Evolutionary conservation across 768 basidiomycete genomes (phyloP), one percentile per base, ranked within the genome.

Genomic region (Tephrocybe sp.): DNA sequence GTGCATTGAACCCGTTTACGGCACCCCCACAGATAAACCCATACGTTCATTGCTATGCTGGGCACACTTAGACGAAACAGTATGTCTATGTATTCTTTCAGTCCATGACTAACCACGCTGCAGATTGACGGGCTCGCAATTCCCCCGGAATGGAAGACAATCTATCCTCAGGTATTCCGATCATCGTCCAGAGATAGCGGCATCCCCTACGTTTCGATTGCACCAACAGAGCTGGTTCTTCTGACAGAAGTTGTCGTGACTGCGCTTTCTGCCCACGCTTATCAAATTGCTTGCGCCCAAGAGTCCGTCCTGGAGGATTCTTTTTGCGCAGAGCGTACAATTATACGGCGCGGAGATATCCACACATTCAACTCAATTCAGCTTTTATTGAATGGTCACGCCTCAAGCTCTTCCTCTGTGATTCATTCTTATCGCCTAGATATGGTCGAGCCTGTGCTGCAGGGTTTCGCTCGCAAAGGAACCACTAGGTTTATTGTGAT

Each of bases 371-470:
- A 63, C 59, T 35, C 37, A 34, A 50, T 54, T 9, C 45, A 51
- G 24, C 47, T 54, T 44, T 32, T 55, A 24, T 51, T 49, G 59
- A 66, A 63, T 53, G 43, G 60, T n/a, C 48, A 53, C 24, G 31
- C 51, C 40, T 37, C 58, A 25, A 27, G 53, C 13, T 36, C 37
- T 2, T 47, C 57, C 25, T 50, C 61, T 15, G 43, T 55, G 37
- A 47, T 56, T 9, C 67, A 74, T 30, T 59, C 60, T 28, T 86
- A 79, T 52, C 72, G 69, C 36, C 63, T 89, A 22, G 76, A 80
- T 44, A 76, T 89, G 72, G 56, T 81, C 4, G 79, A 86, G 51
- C 90, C 92, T 9, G 83, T 86, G 19, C 68, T 75, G n/a, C 91
- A 93, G 69, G 92, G 92, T 25, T 68, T 74, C 53, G 72, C 77